A percentile compares a stretch with the other conserved stretches of the same genome.
Evolutionary conservation across 1,139 yeast species (phyloP).

Genomic region (Blastobotrys capitulatus): DNA sequence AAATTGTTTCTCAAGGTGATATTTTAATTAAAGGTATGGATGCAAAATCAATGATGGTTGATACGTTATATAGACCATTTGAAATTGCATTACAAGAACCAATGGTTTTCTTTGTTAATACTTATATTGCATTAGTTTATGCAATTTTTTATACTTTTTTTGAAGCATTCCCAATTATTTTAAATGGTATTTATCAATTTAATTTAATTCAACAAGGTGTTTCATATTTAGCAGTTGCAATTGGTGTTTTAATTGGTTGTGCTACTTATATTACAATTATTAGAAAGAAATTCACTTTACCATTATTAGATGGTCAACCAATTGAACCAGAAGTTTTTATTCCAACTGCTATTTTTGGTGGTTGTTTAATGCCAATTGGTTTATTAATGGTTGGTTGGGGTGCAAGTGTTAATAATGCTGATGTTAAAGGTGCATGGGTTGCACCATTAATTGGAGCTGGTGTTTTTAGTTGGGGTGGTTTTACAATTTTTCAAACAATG

Average conservation of each 20-base stretch:
- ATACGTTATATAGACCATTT: conserved; percentile 46
- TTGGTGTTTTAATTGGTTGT: conserved; percentile 38
- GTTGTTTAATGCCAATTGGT: conserved; percentile 48
- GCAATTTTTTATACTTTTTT: conserved; percentile 53
- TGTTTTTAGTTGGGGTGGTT: conserved; percentile 70
- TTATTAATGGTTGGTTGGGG: conserved; percentile 51
- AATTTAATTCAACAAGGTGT: conserved; percentile 47
- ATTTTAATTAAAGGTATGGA: conserved; percentile 4
- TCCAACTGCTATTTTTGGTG: conserved; percentile 40
- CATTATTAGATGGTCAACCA: conserved; percentile 27
- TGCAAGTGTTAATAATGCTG: conserved; percentile 35
- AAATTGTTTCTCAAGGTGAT: conserved; percentile 23
- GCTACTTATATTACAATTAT: conserved; percentile 4
- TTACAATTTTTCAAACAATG: conserved; percentile 67
- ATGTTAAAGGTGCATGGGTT: conserved; percentile 50
- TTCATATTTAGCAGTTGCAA: conserved; percentile 41
- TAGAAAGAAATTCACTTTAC: conserved; percentile 7
- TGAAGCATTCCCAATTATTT: conserved; percentile 58
- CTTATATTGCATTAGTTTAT: conserved; percentile 51
- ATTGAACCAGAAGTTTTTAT: conserved; percentile 34
- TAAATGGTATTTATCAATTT: conserved; percentile 41
- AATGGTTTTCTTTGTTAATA: conserved; percentile 33
- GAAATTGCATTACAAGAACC: conserved; percentile 36
- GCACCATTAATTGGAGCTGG: conserved; percentile 61
- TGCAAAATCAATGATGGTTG: conserved; percentile 27